Conservation (phyloP, 345 rosid genomes). For the Garcia nutans region DNA sequence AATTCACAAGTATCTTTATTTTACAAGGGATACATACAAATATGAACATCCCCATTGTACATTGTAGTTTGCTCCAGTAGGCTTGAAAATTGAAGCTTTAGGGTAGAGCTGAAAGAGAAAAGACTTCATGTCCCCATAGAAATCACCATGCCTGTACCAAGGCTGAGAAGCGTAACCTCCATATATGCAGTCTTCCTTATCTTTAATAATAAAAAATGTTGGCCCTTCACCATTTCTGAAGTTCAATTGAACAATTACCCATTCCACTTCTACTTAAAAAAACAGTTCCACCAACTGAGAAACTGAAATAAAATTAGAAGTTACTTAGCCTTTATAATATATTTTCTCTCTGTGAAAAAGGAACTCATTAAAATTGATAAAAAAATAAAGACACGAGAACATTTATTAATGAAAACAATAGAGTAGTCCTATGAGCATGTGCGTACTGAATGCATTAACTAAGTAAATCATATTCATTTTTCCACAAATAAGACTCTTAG, state of each 20-base stretch:
- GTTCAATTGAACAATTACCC: constrained; percentile 31
- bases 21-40: neutral
- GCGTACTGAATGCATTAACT: neutral
- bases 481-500: neutral
- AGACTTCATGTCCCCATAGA: constrained; percentile 93
- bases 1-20: neutral
- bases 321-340: neutral
- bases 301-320: constrained; percentile 17
- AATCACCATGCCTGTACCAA: constrained; percentile 79
- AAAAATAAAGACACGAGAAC: neutral
- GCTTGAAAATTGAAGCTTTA: constrained; percentile 62
- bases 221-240: constrained; percentile 70
- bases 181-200: constrained; percentile 67
- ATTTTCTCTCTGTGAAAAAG: neutral
- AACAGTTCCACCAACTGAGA: constrained; percentile 17
- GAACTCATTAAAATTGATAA: neutral
- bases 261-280: constrained; percentile 22
- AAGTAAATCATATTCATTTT: constrained; percentile 5
- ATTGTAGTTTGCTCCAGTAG: constrained; percentile 82
- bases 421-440: neutral
- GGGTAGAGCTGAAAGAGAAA: constrained; percentile 84
- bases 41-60: constrained; percentile 76
- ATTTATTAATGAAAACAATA: neutral
- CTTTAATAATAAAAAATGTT: constrained; percentile 68
- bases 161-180: constrained; percentile 96